These are phyloP conservation scores for Stemphylium beticola DNA, from an alignment of 2,329 filamentous ascomycete species.

Conservation along the genomic window DNA sequence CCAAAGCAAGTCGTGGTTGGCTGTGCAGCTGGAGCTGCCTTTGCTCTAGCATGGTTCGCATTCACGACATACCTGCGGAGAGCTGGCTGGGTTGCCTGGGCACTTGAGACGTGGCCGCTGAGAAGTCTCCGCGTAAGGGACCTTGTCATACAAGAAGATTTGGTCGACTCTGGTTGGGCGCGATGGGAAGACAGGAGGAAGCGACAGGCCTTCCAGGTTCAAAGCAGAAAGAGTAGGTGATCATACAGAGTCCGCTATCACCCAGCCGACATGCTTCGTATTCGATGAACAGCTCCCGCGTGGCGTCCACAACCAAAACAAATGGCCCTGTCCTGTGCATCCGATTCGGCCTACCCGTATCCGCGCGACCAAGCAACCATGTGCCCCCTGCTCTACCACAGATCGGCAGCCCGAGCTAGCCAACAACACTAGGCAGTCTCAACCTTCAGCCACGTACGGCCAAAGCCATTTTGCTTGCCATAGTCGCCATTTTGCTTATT, in stretches of 20 bases:
- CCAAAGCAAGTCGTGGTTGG: slow-evolving; percentile 85
- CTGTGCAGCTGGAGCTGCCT: slow-evolving; percentile 70
- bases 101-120: slow-evolving; percentile 68
- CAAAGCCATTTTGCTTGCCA: too few relatives aligned
- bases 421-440: too few relatives aligned
- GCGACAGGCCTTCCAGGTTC: slow-evolving; percentile 27
- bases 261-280: not conserved
- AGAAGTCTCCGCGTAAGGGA: slow-evolving; percentile 78
- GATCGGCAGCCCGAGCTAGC: too few relatives aligned
- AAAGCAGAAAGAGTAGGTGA: slow-evolving; percentile 37
- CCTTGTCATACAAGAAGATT: slow-evolving; percentile 83
- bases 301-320: not conserved
- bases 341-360: too few relatives aligned
- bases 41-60: slow-evolving; percentile 79
- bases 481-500: too few relatives aligned
- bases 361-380: too few relatives aligned
- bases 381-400: too few relatives aligned
- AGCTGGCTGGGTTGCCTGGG: slow-evolving; percentile 74
- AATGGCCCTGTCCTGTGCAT: too few relatives aligned
- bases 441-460: too few relatives aligned
- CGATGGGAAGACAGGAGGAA: slow-evolving; percentile 72
- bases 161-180: slow-evolving; percentile 92
- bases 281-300: not conserved
- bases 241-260: not conserved
- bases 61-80: slow-evolving; percentile 71